Conservation (phyloP, 495 filamentous ascomycete species). For the Cudoniella acicularis region DNA sequence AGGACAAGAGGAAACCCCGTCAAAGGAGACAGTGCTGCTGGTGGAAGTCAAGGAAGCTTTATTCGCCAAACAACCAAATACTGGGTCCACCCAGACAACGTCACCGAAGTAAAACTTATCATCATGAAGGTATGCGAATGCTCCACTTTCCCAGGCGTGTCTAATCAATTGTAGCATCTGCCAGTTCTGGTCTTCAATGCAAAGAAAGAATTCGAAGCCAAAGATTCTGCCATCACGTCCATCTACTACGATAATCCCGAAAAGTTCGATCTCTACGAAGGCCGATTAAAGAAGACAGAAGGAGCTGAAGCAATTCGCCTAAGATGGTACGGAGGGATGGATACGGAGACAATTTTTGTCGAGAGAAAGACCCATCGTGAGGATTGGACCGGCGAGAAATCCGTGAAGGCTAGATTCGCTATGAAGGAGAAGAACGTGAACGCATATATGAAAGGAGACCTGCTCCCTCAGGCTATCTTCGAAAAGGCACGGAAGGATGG, state of each 20-base stretch:
- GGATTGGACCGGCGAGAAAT: constrained; percentile 99
- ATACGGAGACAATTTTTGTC: constrained; percentile 89
- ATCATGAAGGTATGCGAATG: constrained; percentile 67
- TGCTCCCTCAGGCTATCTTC: constrained; percentile 79
- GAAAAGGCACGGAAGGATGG: constrained; percentile 93
- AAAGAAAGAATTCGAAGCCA: constrained; percentile 88
- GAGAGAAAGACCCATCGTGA: constrained; percentile 98
- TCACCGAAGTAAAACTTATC: constrained; percentile 95
- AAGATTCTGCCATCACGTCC: constrained; percentile 92
- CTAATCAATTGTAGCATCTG: constrained; percentile 59
- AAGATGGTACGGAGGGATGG: constrained; percentile 97
- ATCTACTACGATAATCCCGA: constrained; percentile 97
- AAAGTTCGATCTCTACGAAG: constrained; percentile 89
- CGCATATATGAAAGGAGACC: constrained; percentile 73
- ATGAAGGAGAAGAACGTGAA: constrained; percentile 98
- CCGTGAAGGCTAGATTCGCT: constrained; percentile 92
- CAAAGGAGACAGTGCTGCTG: constrained; percentile 86
- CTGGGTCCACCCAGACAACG: constrained; percentile 98
- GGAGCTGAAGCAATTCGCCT: constrained; percentile 95
- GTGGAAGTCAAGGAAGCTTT: constrained; percentile 92
- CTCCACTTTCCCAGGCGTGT: background rate
- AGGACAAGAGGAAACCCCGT: constrained; percentile 88
- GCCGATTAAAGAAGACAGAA: constrained; percentile 94
- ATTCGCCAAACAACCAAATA: constrained; percentile 98
- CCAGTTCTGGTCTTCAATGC: constrained; percentile 97